These are phyloP conservation scores for Myrica gale DNA, from an alignment of 306 rosid genomes.

Conservation along the genomic window DNA sequence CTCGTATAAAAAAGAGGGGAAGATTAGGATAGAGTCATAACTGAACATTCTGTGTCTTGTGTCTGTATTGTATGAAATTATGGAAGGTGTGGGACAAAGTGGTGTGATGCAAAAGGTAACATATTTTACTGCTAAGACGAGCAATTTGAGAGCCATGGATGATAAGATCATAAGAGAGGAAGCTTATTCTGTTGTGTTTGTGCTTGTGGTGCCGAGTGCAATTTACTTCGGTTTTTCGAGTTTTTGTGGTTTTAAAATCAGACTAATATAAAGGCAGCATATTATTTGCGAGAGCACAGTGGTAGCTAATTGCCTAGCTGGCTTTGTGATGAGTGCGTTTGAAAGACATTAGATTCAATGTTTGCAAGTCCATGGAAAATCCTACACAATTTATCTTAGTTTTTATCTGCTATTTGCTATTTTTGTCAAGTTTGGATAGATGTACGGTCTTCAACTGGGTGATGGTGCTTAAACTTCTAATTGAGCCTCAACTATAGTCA, in stretches of 20 bases:
- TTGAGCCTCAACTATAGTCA: neutral
- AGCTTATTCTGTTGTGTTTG: neutral
- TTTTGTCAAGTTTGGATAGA: too few species aligned
- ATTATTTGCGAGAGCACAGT: neutral
- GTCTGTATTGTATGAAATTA: neutral
- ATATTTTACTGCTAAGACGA: neutral
- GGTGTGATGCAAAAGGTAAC: neutral
- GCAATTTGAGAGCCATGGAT: neutral
- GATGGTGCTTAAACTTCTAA: neutral
- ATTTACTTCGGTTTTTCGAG: neutral
- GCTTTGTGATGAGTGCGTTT: neutral
- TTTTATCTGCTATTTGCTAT: neutral
- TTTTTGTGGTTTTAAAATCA: neutral
- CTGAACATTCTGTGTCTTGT: neutral
- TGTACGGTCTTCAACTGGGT: neutral
- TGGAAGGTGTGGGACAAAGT: neutral
- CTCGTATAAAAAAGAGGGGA: neutral
- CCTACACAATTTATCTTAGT: neutral
- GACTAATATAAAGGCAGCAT: neutral
- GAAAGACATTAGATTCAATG: neutral
- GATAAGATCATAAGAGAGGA: neutral
- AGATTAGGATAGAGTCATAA: neutral
- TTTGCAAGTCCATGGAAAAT: neutral
- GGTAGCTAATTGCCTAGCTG: neutral
- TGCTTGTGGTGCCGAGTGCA: neutral